Evolutionary conservation across 2,329 filamentous ascomycete species (phyloP).

Genomic region (Penicillium verrucosum): DNA sequence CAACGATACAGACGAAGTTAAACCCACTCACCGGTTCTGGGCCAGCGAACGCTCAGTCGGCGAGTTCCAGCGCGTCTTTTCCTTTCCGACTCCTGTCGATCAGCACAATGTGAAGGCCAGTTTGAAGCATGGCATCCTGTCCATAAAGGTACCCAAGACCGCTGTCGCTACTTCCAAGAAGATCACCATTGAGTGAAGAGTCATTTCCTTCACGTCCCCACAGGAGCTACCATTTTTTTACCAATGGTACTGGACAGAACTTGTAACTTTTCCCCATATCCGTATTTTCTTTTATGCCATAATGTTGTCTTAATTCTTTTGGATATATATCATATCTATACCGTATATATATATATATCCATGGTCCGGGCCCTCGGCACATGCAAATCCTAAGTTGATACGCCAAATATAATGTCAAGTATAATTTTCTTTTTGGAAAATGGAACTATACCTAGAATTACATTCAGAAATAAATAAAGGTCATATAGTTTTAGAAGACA

Average conservation of each 20-base stretch:
- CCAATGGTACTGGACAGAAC: neutral
- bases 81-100: conserved; percentile 56
- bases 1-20: conserved; percentile 17
- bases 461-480: neutral
- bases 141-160: conserved; percentile 57
- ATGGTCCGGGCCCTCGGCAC: conserved; percentile 5
- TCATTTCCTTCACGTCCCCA: neutral
- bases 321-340: neutral
- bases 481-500: neutral
- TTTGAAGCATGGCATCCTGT: conserved; percentile 59
- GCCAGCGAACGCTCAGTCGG: conserved; percentile 58
- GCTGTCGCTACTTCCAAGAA: conserved; percentile 48
- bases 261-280: neutral
- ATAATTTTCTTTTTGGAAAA: neutral
- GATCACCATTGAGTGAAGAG: conserved; percentile 55
- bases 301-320: too few relatives aligned
- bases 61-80: conserved; percentile 58
- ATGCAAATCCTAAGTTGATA: conserved; percentile 6
- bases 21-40: conserved; percentile 52
- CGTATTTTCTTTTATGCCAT: neutral
- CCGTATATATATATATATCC: too few relatives aligned
- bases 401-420: neutral
- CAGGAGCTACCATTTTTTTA: neutral
- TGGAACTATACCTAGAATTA: too few relatives aligned
- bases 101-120: conserved; percentile 60